These are phyloP conservation scores for Neocallimastix lanati DNA, from an alignment of 192 early-diverging fungal species.

Conservation along the genomic window DNA sequence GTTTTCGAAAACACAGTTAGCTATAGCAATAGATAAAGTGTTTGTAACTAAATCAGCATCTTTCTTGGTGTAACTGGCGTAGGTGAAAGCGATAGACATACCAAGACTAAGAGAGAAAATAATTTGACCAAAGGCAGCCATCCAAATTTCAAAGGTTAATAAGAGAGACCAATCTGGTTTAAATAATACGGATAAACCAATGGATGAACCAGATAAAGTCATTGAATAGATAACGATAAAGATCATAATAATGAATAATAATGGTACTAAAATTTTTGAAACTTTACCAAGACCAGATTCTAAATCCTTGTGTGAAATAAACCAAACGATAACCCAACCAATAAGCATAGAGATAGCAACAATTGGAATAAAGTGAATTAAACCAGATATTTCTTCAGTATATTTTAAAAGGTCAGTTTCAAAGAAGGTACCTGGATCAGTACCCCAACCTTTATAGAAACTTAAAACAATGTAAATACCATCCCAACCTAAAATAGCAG, in stretches of 20 bases:
- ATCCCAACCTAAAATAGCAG: neutral
- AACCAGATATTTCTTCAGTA: neutral
- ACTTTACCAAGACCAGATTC: neutral
- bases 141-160: neutral
- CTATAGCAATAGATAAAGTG: neutral
- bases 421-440: neutral
- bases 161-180: neutral
- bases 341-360: neutral
- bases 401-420: neutral
- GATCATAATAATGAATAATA: neutral
- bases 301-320: neutral
- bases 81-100: neutral
- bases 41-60: neutral
- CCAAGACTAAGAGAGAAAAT: neutral
- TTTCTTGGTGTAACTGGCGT: neutral
- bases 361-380: neutral
- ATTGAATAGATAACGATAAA: neutral
- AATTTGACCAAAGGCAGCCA: neutral
- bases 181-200: neutral
- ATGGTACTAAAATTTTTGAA: neutral
- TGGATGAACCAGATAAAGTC: neutral
- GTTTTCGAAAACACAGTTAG: neutral
- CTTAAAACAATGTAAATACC: neutral
- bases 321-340: neutral
- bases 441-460: neutral